Percentiles rank a stretch among this genome's conserved stretches.
Evolutionary conservation across 169 alveolate genomes (phyloP).

Genomic region (Cryptosporidium ryanae): DNA sequence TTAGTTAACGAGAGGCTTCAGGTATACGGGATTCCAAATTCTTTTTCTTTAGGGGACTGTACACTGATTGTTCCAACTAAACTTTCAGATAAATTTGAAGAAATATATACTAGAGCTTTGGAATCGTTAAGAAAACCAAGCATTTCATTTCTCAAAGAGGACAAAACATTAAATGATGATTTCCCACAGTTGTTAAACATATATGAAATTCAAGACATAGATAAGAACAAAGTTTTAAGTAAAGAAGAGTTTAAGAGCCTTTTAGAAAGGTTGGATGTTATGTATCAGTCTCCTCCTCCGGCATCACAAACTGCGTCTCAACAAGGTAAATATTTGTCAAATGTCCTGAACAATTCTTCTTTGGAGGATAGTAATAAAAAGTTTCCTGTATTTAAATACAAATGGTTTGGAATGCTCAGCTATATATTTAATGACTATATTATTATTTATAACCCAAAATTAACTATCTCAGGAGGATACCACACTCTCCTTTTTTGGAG

Average conservation of each 20-base stretch:
- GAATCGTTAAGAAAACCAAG: slow-evolving; percentile 32
- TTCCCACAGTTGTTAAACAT: slow-evolving; percentile 57
- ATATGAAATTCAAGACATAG: slow-evolving; percentile 18
- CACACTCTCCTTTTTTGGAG: slow-evolving; percentile 46
- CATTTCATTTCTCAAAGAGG: slow-evolving; percentile 7
- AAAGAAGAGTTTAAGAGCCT: slow-evolving; percentile 22
- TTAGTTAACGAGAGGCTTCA: slow-evolving; percentile 71
- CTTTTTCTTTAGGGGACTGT: slow-evolving; percentile 79
- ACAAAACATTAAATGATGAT: background rate
- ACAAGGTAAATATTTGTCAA: slow-evolving; percentile 78
- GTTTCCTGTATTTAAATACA: slow-evolving; percentile 77
- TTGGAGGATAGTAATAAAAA: slow-evolving; percentile 38
- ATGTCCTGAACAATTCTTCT: slow-evolving; percentile 54
- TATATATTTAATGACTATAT: slow-evolving; percentile 69
- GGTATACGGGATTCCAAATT: slow-evolving; percentile 70
- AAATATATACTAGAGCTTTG: slow-evolving; percentile 63
- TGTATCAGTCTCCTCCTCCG: slow-evolving; percentile 79
- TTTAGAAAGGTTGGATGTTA: slow-evolving; percentile 72
- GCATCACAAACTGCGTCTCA: slow-evolving; percentile 81
- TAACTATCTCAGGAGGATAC: slow-evolving; percentile 47
- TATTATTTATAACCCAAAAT: slow-evolving; percentile 38
- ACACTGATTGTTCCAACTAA: slow-evolving; percentile 65
- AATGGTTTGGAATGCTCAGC: slow-evolving; percentile 77
- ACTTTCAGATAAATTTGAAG: slow-evolving; percentile 65
- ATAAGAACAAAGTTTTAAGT: slow-evolving; percentile 5